Percentiles rank a stretch among this genome's conserved stretches.
Evolutionary conservation across 192 early-diverging fungal species (phyloP).

Genomic region (Coemansia sp.): DNA sequence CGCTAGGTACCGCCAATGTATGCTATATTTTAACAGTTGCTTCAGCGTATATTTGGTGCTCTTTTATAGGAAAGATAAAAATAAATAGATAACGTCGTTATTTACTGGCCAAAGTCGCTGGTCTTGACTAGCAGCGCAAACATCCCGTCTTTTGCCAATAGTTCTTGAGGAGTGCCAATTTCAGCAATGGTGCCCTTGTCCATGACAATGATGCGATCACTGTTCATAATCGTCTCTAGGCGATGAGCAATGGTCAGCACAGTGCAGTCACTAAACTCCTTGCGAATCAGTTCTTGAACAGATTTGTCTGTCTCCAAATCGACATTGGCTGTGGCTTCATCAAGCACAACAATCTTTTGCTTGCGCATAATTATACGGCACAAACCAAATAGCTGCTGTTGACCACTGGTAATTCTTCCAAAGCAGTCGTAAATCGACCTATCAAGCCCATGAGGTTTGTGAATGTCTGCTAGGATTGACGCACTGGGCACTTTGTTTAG

Average conservation of each 20-base stretch:
- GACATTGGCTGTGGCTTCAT: conserved; percentile 68
- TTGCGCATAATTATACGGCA: conserved; percentile 58
- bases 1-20: no score
- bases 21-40: no score
- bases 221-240: conserved; percentile 66
- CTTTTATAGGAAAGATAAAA: no score
- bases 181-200: conserved; percentile 32
- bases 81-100: background rate
- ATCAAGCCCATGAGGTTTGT: background rate
- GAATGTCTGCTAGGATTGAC: background rate
- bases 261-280: conserved; percentile 48
- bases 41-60: no score
- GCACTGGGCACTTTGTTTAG: background rate
- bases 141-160: conserved; percentile 11
- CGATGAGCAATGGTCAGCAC: conserved; percentile 74
- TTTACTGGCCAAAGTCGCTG: conserved; percentile 7
- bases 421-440: background rate
- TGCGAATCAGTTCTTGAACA: conserved; percentile 31
- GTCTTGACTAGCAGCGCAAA: conserved; percentile 9
- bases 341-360: conserved; percentile 61
- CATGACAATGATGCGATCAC: conserved; percentile 70
- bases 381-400: conserved; percentile 63
- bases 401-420: conserved; percentile 36
- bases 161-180: conserved; percentile 11
- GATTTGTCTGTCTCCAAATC: conserved; percentile 32